Evolutionary conservation across 2,329 filamentous ascomycete genomes (phyloP), one percentile per base, ranked within the genome.

Genomic region (Curvularia lunata): DNA sequence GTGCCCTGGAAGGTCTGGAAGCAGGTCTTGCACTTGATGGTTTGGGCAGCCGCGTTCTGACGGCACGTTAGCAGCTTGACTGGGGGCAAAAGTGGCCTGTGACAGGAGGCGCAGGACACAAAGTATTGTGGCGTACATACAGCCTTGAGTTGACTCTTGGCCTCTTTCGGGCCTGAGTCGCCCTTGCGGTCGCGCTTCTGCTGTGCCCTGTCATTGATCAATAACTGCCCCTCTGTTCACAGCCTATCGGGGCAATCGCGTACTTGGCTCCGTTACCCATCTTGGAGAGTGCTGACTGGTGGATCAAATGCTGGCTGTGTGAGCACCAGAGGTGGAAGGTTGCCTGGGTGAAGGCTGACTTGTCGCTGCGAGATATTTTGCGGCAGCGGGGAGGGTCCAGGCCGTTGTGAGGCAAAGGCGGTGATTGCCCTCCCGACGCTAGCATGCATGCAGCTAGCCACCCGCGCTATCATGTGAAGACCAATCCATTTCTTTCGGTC

Each of bases 1-100:
- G 90, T 93, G 82, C 89, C 88, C 67, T 92, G 84, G 81, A 93
- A 92, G 28, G 89, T 90, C 68, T 88, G 85, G 79, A 88, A 90
- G 88, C 90, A 93, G 71, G 87, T 82, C 66, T 85, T 80, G 84
- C 90, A 93, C 78, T 91, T 88, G 77, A 92, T 91, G 72, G 85
- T 88, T 82, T 87, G 90, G 58, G 90, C 90, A 67, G 88, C 82
- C 68, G 85, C 82, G 80, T 92, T 92, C 88, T 91, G 65, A 51
- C 18, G 4, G 41, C 10, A 5, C 42, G 27, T 65, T 45, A 62
- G 54, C 41, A 43, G 21, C 10, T 7, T 18, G 25, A 19, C 52
- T 25, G 32, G 34, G 23, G 28, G 51, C 7, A 23, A 27, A n/a
- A 27, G 32, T 13, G 27, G 10, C 13, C 46, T 10, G 32, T 5